A percentile compares a stretch with the other conserved stretches of the same genome.
Conservation (phyloP, 106 monocot genomes). For the Platanthera zijinensis region DNA sequence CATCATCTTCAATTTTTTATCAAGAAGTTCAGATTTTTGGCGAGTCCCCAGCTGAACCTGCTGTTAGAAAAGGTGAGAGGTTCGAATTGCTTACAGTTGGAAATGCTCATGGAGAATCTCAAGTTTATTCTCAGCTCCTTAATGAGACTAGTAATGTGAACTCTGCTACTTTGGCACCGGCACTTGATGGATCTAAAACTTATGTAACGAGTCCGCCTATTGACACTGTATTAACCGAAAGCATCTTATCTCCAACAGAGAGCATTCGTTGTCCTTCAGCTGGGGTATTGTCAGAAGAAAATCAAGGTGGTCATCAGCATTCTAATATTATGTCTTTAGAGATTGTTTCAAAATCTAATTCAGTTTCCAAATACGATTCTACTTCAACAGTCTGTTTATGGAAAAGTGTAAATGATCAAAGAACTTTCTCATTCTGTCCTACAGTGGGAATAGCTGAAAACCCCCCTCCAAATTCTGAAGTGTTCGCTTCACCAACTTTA, state of each 20-base stretch:
- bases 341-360: neutral
- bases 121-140: neutral
- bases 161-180: neutral
- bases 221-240: neutral
- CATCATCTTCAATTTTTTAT: neutral
- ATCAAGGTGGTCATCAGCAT: neutral
- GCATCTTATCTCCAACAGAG: neutral
- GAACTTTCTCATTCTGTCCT: neutral
- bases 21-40: neutral
- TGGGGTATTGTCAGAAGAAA: neutral
- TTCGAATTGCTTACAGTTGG: neutral
- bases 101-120: constrained; percentile 1
- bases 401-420: neutral
- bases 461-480: neutral
- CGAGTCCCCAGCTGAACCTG: neutral
- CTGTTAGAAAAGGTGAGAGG: constrained; percentile 1
- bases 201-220: neutral
- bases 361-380: neutral
- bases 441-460: neutral
- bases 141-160: neutral
- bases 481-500: neutral
- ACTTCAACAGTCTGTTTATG: neutral
- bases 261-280: neutral
- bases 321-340: neutral
- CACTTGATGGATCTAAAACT: neutral